Conservation (phyloP, 345 rosid species). For the Salix suchowensis region DNA sequence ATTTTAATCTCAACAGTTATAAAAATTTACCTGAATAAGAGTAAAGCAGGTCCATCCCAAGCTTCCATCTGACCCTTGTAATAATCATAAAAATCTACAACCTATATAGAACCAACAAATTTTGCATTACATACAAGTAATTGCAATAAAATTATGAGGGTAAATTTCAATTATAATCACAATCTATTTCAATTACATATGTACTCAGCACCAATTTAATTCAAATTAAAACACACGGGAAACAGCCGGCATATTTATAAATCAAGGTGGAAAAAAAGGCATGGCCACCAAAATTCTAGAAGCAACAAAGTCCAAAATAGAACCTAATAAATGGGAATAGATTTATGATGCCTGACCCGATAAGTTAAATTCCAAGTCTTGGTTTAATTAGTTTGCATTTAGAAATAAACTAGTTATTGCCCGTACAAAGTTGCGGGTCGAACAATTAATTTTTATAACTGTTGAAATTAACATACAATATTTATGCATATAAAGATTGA, state of each 20-base stretch:
- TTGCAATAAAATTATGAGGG: conserved; percentile 1
- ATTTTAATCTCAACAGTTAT: too few relatives aligned
- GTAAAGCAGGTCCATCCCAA: conserved; percentile 99
- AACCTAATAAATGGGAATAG: background rate
- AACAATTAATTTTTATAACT: too few relatives aligned
- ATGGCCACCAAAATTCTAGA: background rate
- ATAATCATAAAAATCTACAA: conserved; percentile 86
- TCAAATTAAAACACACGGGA: background rate
- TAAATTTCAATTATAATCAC: background rate
- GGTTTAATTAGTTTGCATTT: conserved; percentile 5
- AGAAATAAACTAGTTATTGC: background rate
- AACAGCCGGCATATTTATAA: background rate
- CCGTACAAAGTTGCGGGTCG: too few relatives aligned
- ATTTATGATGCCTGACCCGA: background rate
- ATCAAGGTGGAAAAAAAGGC: background rate
- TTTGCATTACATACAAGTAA: conserved; percentile 7
- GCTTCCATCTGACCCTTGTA: conserved; percentile 99
- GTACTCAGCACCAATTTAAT: background rate
- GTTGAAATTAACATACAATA: too few relatives aligned
- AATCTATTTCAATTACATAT: background rate
- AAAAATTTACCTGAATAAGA: conserved; percentile 72
- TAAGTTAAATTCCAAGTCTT: background rate
- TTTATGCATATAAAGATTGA: too few relatives aligned
- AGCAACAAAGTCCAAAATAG: background rate
- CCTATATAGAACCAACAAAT: conserved; percentile 37